Evolutionary conservation across 2,329 filamentous ascomycete genomes (phyloP), one percentile per base, ranked within the genome.

Genomic region (Apiospora pterosperma): DNA sequence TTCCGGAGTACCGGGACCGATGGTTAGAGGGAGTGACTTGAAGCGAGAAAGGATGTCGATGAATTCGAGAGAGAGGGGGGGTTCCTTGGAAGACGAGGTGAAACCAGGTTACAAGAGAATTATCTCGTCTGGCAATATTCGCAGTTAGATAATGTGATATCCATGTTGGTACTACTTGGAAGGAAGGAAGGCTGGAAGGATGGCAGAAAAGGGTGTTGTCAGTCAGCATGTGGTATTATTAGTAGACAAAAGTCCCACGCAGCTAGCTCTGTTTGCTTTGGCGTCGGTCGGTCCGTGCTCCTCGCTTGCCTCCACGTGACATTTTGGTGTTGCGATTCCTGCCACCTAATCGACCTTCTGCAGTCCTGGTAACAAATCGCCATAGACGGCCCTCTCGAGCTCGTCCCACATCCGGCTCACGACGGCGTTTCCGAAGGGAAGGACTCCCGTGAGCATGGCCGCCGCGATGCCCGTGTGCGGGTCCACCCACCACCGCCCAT

Each of bases 1-100:
- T 99, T 99, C 81, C 88, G 93, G 73, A 98, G 94, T 85, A 96
- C 90, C 73, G 96, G 96, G 4, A 97, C 91, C 31, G 94, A 97
- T 72, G 91, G 90, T 72, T 95, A 85, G 59, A 25, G 38, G 16
- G 80, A 19, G 6, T n/a, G 25, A n/a, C 16, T 41, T 7, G 16
- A 34, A 11, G 5, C 2, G 16, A 31, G 19, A 21, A 21, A 55
- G 16, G 16, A n/a, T 16, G 44, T 31, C 25, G 25, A 52, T 52
- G 4, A 34, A 55, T 19, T 34, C 6, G 48, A 55, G 16, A 14
- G 28, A 10, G 38, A 19, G 16, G 5, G 16, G 21, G 21, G 28
- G n/a, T 23, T 48, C 11, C 12, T 55, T 31, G 48, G 28, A 55
- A 34, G 48, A 34, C 16, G n/a, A 34, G 48, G 48, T 16, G 28